Evolutionary conservation across 345 rosid genomes (phyloP).

Genomic region (Turnera subulata): DNA sequence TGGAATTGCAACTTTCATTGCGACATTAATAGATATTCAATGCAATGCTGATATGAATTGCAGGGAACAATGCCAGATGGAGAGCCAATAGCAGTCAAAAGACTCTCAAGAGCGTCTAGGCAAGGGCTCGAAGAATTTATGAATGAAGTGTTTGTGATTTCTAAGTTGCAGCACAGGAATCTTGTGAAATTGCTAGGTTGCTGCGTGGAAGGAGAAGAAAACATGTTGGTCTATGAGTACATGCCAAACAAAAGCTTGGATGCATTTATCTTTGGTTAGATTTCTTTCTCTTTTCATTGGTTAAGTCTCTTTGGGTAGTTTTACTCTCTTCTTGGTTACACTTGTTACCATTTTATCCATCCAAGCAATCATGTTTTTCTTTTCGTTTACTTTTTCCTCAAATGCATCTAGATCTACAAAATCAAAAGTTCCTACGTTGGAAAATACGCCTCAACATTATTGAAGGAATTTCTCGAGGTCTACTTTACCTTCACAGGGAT

Average conservation of each 20-base stretch:
- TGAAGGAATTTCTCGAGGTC: slow-evolving; percentile 17
- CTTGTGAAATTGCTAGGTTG: slow-evolving; percentile 35
- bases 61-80: slow-evolving; percentile 28
- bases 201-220: slow-evolving; percentile 32
- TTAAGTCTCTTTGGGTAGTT: too few relatives aligned
- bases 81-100: slow-evolving; percentile 37
- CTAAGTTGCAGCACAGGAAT: slow-evolving; percentile 38
- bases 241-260: slow-evolving; percentile 40
- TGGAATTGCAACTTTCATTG: not conserved
- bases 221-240: slow-evolving; percentile 32
- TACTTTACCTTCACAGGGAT: slow-evolving; percentile 15
- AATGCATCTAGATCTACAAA: not conserved
- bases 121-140: slow-evolving; percentile 35
- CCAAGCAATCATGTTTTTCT: not conserved
- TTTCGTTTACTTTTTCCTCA: too few relatives aligned
- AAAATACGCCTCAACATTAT: slow-evolving; percentile 4
- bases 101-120: slow-evolving; percentile 25
- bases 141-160: slow-evolving; percentile 38
- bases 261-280: slow-evolving; percentile 7
- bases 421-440: not conserved
- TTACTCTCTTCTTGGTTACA: too few relatives aligned
- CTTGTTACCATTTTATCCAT: not conserved
- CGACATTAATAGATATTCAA: not conserved
- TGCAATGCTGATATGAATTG: not conserved
- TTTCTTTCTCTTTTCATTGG: not conserved